Conservation (phyloP, 306 rosid genomes). For the Astragalus membranaceus region DNA sequence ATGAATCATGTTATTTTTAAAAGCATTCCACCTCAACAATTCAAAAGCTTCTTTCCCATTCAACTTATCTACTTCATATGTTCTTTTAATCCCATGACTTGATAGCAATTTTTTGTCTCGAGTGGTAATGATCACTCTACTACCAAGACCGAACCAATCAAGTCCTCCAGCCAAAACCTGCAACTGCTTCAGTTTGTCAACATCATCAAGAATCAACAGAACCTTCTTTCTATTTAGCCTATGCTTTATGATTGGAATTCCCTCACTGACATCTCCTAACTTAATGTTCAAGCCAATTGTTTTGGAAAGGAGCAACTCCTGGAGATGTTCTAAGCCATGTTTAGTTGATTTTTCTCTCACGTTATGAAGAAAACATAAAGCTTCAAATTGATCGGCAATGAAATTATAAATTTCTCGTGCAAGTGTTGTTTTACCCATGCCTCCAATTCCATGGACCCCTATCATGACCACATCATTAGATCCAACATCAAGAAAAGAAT, state of each 20-base stretch:
- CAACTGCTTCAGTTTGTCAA: not conserved
- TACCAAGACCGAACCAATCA: not conserved
- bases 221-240: not conserved
- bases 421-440: not conserved
- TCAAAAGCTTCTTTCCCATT: not conserved
- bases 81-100: not conserved
- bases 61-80: not conserved
- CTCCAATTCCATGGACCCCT: not conserved
- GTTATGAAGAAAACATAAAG: not conserved
- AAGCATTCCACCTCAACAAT: not conserved
- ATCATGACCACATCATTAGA: not conserved
- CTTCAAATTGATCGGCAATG: not conserved
- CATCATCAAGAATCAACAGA: not conserved
- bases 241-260: not conserved
- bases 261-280: not conserved
- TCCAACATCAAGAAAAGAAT: not conserved
- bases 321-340: not conserved
- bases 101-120: not conserved
- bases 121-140: not conserved
- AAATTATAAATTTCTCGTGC: not conserved
- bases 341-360: not conserved
- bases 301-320: not conserved
- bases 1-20: not conserved
- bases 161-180: not conserved
- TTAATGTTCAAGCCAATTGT: not conserved